Conservation (phyloP, 768 basidiomycete species). For the Pleurotus citrinopileatus region DNA sequence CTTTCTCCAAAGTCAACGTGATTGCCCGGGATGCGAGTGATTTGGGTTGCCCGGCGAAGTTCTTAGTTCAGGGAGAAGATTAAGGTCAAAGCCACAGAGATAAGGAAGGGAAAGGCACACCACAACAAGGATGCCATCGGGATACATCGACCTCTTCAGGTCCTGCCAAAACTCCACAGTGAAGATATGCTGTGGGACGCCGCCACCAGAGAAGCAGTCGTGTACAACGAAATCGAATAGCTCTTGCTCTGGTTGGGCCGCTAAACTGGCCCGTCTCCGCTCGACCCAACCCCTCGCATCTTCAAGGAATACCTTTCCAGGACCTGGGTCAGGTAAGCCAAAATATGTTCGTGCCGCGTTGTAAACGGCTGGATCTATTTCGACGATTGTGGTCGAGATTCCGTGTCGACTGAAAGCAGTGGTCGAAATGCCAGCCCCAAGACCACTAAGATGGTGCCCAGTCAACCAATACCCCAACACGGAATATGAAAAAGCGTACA, state of each 20-base stretch:
- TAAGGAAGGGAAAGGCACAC: slow-evolving; percentile 42
- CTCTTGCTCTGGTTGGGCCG: slow-evolving; percentile 15
- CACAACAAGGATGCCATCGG: slow-evolving; percentile 77
- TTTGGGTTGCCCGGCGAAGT: slow-evolving; percentile 73
- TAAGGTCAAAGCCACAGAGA: not conserved
- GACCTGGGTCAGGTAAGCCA: slow-evolving; percentile 64
- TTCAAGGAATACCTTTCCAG: slow-evolving; percentile 62
- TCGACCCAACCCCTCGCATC: slow-evolving; percentile 78
- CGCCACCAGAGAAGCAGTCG: slow-evolving; percentile 93
- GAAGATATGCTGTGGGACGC: slow-evolving; percentile 84
- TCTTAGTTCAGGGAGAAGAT: slow-evolving; percentile 41
- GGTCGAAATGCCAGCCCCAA: slow-evolving; percentile 83
- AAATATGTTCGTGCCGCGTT: slow-evolving; percentile 78
- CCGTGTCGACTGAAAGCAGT: slow-evolving; percentile 68
- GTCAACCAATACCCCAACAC: not conserved
- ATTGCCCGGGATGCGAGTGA: slow-evolving; percentile 66
- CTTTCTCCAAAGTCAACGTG: slow-evolving; percentile 61
- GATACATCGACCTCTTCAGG: slow-evolving; percentile 57
- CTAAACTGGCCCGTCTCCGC: slow-evolving; percentile 28
- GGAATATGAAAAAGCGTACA: slow-evolving; percentile 44
- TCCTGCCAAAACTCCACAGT: slow-evolving; percentile 82
- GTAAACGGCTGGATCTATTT: slow-evolving; percentile 92
- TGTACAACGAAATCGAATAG: slow-evolving; percentile 78
- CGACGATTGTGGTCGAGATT: slow-evolving; percentile 78
- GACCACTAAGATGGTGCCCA: slow-evolving; percentile 54